These are phyloP conservation scores for Pseudozyma thailandica DNA, from an alignment of 1,284 basidiomycete species.

Conservation along the genomic window DNA sequence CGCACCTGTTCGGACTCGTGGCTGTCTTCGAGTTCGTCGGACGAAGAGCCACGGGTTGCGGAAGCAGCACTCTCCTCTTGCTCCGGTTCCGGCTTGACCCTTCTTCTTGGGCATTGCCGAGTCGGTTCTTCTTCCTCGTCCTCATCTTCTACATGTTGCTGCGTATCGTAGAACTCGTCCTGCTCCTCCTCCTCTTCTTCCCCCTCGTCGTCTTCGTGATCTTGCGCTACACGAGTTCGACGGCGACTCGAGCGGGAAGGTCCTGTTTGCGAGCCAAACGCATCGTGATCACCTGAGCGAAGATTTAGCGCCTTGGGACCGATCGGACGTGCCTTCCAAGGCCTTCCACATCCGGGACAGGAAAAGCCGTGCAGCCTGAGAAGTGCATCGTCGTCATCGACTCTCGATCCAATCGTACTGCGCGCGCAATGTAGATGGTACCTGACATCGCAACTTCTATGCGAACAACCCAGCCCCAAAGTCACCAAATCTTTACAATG, in stretches of 20 bases:
- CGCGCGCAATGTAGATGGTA: slow-evolving; percentile 45
- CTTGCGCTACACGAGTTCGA: too few relatives aligned
- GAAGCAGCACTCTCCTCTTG: slow-evolving; percentile 6
- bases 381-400: slow-evolving; percentile 28
- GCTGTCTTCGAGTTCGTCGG: slow-evolving; percentile 3
- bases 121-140: slow-evolving; percentile 2
- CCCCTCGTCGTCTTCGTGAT: too few relatives aligned
- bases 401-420: slow-evolving; percentile 14
- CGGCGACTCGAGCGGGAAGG: slow-evolving; percentile 6
- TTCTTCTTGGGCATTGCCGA: background rate
- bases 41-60: background rate
- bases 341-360: slow-evolving; percentile 15
- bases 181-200: slow-evolving; percentile 65
- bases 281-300: background rate
- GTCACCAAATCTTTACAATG: slow-evolving; percentile 77
- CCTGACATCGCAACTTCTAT: slow-evolving; percentile 17
- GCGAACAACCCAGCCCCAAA: slow-evolving; percentile 28
- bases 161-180: slow-evolving; percentile 15
- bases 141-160: background rate
- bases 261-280: slow-evolving; percentile 17
- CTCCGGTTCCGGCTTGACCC: slow-evolving; percentile 27
- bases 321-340: slow-evolving; percentile 39
- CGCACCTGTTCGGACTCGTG: slow-evolving; percentile 4
- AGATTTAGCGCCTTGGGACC: slow-evolving; percentile 30
- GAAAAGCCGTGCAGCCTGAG: slow-evolving; percentile 14